phyloP scores from a whole-genome alignment of 164 flowering plant species.

The Cinnamomum micranthum region DNA sequence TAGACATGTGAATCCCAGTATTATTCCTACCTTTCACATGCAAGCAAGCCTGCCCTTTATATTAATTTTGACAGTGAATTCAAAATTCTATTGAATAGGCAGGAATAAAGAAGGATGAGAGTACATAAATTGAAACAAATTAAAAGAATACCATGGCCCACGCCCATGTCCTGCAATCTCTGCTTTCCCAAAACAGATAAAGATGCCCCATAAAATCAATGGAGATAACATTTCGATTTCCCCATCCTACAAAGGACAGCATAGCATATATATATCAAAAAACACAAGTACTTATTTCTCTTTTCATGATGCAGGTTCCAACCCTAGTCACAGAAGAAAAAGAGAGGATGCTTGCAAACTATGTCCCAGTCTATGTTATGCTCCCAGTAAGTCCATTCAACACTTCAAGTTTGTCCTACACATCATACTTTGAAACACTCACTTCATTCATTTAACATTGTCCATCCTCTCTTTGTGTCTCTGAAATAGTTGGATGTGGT shows the following conservation, averaged over 20 bases:
- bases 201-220: background rate
- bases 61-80: no score
- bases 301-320: conserved; percentile 34
- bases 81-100: no score
- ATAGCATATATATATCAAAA: background rate
- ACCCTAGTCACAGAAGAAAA: conserved; percentile 12
- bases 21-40: no score
- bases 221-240: background rate
- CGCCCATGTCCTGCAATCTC: background rate
- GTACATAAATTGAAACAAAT: no score
- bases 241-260: background rate
- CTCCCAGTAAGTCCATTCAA: conserved; percentile 33
- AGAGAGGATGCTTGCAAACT: conserved; percentile 51
- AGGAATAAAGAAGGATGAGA: no score
- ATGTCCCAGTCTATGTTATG: conserved; percentile 69
- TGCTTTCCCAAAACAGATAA: no score
- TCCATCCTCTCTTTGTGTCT: background rate
- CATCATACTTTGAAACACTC: background rate
- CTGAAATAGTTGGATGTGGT: conserved; percentile 59
- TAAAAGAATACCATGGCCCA: background rate
- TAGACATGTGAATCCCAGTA: no score
- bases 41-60: no score
- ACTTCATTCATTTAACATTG: background rate
- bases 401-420: background rate
- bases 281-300: background rate